Base-by-base conservation (phyloP, 148 eudicot species). In the Chenopodium suecicum region DNA sequence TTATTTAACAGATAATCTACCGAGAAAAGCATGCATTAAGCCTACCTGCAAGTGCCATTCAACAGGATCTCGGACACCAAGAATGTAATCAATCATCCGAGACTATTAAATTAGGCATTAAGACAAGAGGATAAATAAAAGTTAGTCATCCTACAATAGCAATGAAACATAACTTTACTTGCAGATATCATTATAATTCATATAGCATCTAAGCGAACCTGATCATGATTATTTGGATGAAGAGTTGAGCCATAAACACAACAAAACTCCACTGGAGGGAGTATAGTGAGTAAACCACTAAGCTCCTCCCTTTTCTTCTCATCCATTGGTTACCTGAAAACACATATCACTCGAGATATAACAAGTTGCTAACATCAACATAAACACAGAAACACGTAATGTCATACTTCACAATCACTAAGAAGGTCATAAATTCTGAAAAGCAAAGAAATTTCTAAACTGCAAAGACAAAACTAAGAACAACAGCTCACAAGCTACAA, bases 261-360 rank as follows among this genome's bases (percentile, higher is more conserved):
- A 77, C 97, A 91, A 70, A 96, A 96, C 31, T 92, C 97, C 48
- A 96, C 92, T n/a, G 94, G 94, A 34, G 99, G 99, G n/a, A 96
- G 97, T 79, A 69, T 80, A 63, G 88, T 88, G 25, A 96, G 93
- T 82, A 96, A 86, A 69, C 92, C 84, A 41, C 78, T 83, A 16
- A 89, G 85, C 79, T 89, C 89, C 37, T 84, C 84, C 84, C 75
- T 85, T 64, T 73, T 81, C 67, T 84, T 82, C 25, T 73, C 77
- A 9, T 81, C 90, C 92, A 91, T 89, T 11, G 22, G 25, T 60
- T 32, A 52, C 31, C 86, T 77, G 79, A 72, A 50, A 23, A 27
- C 11, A 25, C 9, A 2, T 48, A 74, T 50, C 41, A 74, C 4
- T 25, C 10, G 9, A 3, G 9, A 48, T 4, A 12, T 13, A 74